Evolutionary conservation across 495 filamentous ascomycete genomes (phyloP).

Genomic region (Schizothecium vesticola): DNA sequence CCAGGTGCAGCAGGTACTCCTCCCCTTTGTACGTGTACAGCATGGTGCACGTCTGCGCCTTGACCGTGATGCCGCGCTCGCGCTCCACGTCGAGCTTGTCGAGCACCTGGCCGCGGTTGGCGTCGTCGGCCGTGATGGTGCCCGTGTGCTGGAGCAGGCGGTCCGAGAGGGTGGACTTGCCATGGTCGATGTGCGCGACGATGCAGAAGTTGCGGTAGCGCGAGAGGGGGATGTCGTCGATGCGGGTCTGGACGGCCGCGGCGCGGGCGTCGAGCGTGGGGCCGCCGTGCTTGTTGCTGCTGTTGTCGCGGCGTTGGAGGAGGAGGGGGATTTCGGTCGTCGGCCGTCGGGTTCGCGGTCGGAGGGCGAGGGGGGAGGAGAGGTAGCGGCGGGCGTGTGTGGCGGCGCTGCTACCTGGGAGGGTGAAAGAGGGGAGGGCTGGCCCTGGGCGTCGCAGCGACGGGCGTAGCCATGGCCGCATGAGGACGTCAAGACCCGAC

Average conservation of each 20-base stretch:
- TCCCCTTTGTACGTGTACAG: constrained; percentile 74
- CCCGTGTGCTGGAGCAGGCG: constrained; percentile 91
- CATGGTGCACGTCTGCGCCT: constrained; percentile 98
- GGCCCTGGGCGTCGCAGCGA: constrained; percentile 10
- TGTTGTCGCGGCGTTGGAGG: not conserved
- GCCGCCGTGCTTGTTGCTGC: constrained; percentile 6
- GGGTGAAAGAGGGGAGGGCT: not conserved
- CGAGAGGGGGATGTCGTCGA: constrained; percentile 80
- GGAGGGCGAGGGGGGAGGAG: not conserved
- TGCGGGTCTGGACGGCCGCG: constrained; percentile 67
- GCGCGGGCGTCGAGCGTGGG: constrained; percentile 12
- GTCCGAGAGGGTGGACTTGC: constrained; percentile 90
- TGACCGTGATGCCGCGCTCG: constrained; percentile 94
- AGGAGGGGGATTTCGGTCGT: not conserved
- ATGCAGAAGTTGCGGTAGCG: constrained; percentile 97
- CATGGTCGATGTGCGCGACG: constrained; percentile 98
- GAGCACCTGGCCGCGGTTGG: constrained; percentile 82
- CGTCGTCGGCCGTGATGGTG: constrained; percentile 72
- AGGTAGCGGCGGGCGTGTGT: not conserved
- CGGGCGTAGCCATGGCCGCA: constrained; percentile 30
- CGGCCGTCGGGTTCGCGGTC: not conserved
- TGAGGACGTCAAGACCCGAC: constrained; percentile 22
- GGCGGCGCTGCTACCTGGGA: constrained; percentile 4
- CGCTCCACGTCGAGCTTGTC: constrained; percentile 97
- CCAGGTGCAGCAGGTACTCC: constrained; percentile 90